Conservation (phyloP, 306 rosid species). For the Pachyrhizus erosus region DNA sequence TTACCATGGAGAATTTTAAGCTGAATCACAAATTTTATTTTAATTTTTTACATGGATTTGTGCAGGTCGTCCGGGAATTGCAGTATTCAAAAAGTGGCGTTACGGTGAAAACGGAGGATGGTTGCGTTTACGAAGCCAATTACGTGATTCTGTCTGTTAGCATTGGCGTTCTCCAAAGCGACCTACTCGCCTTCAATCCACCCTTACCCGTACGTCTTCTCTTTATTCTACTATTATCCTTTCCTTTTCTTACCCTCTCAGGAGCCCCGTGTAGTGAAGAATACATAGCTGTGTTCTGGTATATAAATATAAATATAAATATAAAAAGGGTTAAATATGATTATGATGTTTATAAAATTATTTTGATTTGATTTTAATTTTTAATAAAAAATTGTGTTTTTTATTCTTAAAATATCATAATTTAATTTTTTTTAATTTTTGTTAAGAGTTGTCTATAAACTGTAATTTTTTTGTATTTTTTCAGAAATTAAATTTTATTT, state of each 20-base stretch:
- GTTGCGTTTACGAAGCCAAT: constrained; percentile 74
- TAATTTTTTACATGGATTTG: background rate
- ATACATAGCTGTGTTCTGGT: background rate
- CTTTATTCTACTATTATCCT: constrained; percentile 9
- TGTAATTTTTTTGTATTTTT: no score
- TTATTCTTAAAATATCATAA: no score
- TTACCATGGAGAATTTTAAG: background rate
- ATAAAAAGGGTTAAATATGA: no score
- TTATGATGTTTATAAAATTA: no score
- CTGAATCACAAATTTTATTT: background rate
- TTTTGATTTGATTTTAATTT: no score
- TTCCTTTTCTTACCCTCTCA: constrained; percentile 3
- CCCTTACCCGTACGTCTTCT: constrained; percentile 72
- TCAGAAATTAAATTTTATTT: no score
- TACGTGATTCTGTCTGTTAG: constrained; percentile 90
- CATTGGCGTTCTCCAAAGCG: constrained; percentile 95
- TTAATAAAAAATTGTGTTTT: no score
- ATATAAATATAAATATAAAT: no score
- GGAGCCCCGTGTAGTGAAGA: constrained; percentile 21
- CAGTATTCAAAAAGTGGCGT: constrained; percentile 89
- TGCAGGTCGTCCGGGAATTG: constrained; percentile 90
- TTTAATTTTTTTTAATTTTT: no score
- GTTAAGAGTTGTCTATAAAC: no score
- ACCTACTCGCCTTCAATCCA: constrained; percentile 84
- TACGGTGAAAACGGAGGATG: constrained; percentile 88